Base-by-base conservation (phyloP, 2,329 filamentous ascomycete genomes). In the Emericellopsis cladophorae region DNA sequence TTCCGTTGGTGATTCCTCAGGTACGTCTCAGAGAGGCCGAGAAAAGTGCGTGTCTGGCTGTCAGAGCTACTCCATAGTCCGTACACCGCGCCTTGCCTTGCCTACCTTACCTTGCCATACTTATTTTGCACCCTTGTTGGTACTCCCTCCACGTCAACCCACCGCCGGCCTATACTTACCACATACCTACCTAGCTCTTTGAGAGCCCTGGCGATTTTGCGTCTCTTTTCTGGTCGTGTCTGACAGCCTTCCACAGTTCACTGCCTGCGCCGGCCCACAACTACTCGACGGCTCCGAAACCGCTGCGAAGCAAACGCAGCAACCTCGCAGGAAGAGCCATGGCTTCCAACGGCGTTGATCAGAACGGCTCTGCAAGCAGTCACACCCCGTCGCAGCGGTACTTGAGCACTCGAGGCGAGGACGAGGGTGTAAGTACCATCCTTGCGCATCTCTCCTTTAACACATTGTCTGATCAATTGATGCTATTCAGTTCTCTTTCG, bases 401-500 rank as follows among this genome's bases (percentile, higher is more conserved):
- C 49, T 52, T 72, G 46, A 69, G 66, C 53, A 72, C 69, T 32
- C 60, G 69, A 40, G 69, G 69, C 43, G 66, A 67, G 34, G 68
- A 72, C 51, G 58, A 57, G 51, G 68, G 61, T 47, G 68, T 72
- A 64, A 44, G 62, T 46, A 42, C 43, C 40, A 41, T n/a, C n/a
- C 31, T 37, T 3, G 26, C 26, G n/a, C 16, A 31, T 37, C 12
- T 39, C 12, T 12, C 26, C 33, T 24, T 38, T 12, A 31, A 4
- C 3, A 16, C 14, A 32, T 6, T 31, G n/a, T 9, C 36, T 29
- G 26, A 34, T 23, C 12, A 31, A 9, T n/a, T 10, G 7, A 22
- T 42, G 10, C 32, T 23, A 11, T 23, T 10, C 11, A 89, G 83
- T 73, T 93, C 51, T 89, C 86, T 40, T 95, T 95, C 59, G 89